Percentiles rank a stretch among this genome's conserved stretches.
These are phyloP conservation scores for Fusarium brachygibbosum DNA, from an alignment of 2,329 filamentous ascomycete genomes.

Conservation along the genomic window DNA sequence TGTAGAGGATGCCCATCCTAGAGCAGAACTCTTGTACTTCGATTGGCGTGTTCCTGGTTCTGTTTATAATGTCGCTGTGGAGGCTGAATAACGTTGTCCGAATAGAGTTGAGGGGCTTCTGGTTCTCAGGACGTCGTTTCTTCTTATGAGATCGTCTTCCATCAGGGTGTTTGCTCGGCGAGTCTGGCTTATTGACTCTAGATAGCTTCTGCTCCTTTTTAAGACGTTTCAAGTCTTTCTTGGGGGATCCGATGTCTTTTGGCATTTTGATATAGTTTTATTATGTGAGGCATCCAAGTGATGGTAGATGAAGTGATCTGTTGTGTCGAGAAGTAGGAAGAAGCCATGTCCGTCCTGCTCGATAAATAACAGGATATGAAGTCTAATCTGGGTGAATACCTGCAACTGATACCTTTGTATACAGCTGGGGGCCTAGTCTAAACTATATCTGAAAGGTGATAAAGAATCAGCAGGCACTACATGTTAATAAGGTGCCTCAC, in stretches of 20 bases:
- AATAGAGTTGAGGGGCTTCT: background rate
- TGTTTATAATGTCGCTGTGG: background rate
- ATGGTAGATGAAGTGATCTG: background rate
- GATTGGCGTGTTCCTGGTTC: background rate
- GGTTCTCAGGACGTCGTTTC: background rate
- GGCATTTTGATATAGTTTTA: background rate
- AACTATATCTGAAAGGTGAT: background rate
- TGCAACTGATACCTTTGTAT: background rate
- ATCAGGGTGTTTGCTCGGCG: background rate
- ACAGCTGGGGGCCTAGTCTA: background rate
- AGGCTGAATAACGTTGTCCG: background rate
- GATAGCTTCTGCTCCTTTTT: background rate
- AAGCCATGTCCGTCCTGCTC: background rate
- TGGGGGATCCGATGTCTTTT: background rate
- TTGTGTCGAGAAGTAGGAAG: background rate
- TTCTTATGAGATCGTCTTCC: background rate
- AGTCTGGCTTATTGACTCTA: background rate
- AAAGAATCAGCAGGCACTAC: background rate
- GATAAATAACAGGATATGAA: background rate
- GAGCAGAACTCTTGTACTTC: slow-evolving; percentile 17
- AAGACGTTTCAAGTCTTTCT: background rate
- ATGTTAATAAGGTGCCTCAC: too few species aligned
- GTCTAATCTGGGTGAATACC: background rate
- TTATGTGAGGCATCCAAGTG: background rate
- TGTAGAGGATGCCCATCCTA: slow-evolving; percentile 10